Evolutionary conservation across 257 asterid genomes (phyloP), one percentile per base, ranked within the genome.

Genomic region (Dorcoceras hygrometricum): DNA sequence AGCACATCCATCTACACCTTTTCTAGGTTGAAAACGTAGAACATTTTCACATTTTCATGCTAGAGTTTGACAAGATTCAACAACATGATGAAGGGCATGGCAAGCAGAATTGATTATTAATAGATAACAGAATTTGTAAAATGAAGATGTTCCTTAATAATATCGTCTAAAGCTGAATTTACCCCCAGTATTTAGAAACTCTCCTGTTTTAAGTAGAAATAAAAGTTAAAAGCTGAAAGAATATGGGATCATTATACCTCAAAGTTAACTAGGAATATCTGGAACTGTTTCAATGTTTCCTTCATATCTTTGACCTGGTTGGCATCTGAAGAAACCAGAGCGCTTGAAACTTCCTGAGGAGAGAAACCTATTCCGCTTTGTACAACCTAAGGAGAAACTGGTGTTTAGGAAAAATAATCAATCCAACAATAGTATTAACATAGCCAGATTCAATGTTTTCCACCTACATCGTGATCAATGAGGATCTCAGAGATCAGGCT

Each of bases 401-500:
- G 53, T 46, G 53, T 39, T 20, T 4, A 8, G 20, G 71, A 59
- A 34, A 55, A 48, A 18, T 27, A 51, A 25, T 43, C 65, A 25
- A 36, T 25, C 39, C 39, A 46, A 46, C 8, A 4, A 2, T 4
- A 16, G 20, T 46, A 46, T 14, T 16, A 46, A 46, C 1, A 46
- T 14, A 46, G 53, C 50, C 50, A 46, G 18, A 31, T 27, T 62
- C 22, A 18, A 59, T 48, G 23, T 32, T 27, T 51, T 32, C n/a
- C 58, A 77, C 93, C 73, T 71, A 90, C 98, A 12, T 75, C 81
- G 73, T 94, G 95, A 78, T 84, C 91, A 48, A 88, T 68, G 65
- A 87, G 84, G 74, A 94, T 83, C 71, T 90, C 91, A 22, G 89
- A 85, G 76, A 93, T 90, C 60, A 93, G 96, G 82, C 99, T 94